Evolutionary conservation across 2,329 filamentous ascomycete genomes (phyloP).

Genomic region (Pseudovirgaria hyperparasitica): DNA sequence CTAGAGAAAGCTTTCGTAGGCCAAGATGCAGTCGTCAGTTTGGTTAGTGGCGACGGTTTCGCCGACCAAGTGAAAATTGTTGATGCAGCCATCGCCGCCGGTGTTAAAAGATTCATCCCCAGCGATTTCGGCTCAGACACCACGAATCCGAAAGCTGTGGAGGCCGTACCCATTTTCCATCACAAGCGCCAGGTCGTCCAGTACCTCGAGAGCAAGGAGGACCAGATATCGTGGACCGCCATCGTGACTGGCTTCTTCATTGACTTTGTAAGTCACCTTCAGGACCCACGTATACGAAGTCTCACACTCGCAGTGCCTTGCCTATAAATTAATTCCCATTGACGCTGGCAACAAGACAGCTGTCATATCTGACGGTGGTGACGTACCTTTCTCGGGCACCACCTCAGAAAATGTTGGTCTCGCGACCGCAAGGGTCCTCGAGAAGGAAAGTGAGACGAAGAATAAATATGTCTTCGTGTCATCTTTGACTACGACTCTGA

Average conservation of each 20-base stretch:
- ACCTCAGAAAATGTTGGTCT: conserved; percentile 40
- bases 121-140: conserved; percentile 43
- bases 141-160: conserved; percentile 20
- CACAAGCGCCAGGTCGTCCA: conserved; percentile 37
- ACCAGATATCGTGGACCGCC: conserved; percentile 45
- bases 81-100: conserved; percentile 45
- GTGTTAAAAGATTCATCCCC: conserved; percentile 49
- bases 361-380: conserved; percentile 44
- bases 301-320: not conserved
- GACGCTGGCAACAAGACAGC: conserved; percentile 28
- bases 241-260: conserved; percentile 47
- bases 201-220: conserved; percentile 37
- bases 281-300: not conserved
- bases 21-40: conserved; percentile 44
- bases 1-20: conserved; percentile 40
- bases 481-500: conserved; percentile 45
- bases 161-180: conserved; percentile 38
- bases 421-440: conserved; percentile 39
- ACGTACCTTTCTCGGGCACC: conserved; percentile 37
- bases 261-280: conserved; percentile 36
- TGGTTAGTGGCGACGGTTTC: conserved; percentile 29
- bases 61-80: conserved; percentile 39
- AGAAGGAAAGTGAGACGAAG: conserved; percentile 36
- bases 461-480: conserved; percentile 48
- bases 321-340: not conserved